Base-by-base conservation (phyloP, 2,329 filamentous ascomycete species). In the Calonectria multiphialidica region DNA sequence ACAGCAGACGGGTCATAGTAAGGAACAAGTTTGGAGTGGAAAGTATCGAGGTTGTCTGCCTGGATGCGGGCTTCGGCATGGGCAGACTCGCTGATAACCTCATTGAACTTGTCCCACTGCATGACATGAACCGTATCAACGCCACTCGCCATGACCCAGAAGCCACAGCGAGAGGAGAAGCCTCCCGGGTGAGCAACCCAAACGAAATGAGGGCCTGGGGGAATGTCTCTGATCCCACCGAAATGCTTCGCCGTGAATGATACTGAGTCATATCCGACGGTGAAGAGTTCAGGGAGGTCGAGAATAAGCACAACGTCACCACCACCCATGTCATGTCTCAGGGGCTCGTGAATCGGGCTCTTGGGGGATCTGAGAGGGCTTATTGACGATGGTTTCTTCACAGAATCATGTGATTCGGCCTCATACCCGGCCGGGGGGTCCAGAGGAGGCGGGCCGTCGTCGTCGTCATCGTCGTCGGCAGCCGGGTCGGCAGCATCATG, bases 71-170 rank as follows among this genome's bases (percentile, higher is more conserved):
- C 83, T 76, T 90, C 88, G n/a, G 83, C 78, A 12, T 75, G 78
- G 81, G 85, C 81, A 30, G 89, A 85, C n/a, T 89, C 86, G 37
- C 83, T 82, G 2, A 92, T 82, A 3, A 87, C 83, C 76, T 92
- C 90, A 76, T 88, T 87, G 77, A 87, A 88, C 33, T 79, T 83
- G 78, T 92, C 87, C 91, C 90, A 91, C 76, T 88, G 85, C 77
- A 89, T 85, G 33, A 89, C 84, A 69, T 86, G 85, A 23, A 87
- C 82, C 5, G 78, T 80, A 16, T 83, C 76, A 4, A 72, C 72
- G 13, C 80, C 76, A 1, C 80, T 81, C 0, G 85, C 84, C 50
- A 86, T 80, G 67, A 92, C 84, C 90, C 90, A 93, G 78, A 88
- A 91, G 6, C 90, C 91, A 67, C 85, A 88, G 4, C 91, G 86